phyloP scores from a whole-genome alignment of 2,329 filamentous ascomycete genomes.

The Zymoseptoria brevis region DNA sequence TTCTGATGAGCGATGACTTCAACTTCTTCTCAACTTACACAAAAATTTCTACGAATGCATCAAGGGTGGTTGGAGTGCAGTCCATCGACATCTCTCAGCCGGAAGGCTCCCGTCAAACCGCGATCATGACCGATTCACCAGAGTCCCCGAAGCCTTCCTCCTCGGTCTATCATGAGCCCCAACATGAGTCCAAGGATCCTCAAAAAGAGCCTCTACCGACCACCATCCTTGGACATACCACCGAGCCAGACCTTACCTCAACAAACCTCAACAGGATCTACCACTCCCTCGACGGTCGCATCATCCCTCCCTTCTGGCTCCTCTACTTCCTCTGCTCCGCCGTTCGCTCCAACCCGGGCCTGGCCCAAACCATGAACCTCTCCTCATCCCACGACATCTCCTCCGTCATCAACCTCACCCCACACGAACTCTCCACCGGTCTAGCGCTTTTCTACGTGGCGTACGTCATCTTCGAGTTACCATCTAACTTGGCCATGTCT shows the following conservation, averaged over 20 bases:
- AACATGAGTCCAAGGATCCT: background rate
- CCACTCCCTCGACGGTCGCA: conserved; percentile 23
- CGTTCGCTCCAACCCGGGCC: conserved; percentile 82
- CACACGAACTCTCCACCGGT: conserved; percentile 74
- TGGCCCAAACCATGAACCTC: conserved; percentile 89
- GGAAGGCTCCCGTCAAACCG: background rate
- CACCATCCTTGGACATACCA: background rate
- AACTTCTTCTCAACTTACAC: background rate
- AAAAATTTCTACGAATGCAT: background rate
- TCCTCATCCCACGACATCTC: conserved; percentile 65
- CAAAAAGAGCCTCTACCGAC: background rate
- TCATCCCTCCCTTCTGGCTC: conserved; percentile 65
- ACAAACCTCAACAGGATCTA: conserved; percentile 16
- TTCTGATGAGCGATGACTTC: background rate
- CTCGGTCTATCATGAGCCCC: background rate
- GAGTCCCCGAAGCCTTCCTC: background rate
- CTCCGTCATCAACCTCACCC: conserved; percentile 58
- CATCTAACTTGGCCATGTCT: conserved; percentile 84
- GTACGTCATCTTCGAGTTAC: conserved; percentile 83
- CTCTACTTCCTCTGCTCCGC: conserved; percentile 89
- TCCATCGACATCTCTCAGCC: background rate
- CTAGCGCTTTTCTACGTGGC: conserved; percentile 86
- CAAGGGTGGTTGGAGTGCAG: too few relatives aligned
- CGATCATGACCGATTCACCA: background rate
- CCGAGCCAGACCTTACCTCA: background rate